Evolutionary conservation across 345 rosid genomes (phyloP), one percentile per base, ranked within the genome.

Genomic region (Noccaea caerulescens): DNA sequence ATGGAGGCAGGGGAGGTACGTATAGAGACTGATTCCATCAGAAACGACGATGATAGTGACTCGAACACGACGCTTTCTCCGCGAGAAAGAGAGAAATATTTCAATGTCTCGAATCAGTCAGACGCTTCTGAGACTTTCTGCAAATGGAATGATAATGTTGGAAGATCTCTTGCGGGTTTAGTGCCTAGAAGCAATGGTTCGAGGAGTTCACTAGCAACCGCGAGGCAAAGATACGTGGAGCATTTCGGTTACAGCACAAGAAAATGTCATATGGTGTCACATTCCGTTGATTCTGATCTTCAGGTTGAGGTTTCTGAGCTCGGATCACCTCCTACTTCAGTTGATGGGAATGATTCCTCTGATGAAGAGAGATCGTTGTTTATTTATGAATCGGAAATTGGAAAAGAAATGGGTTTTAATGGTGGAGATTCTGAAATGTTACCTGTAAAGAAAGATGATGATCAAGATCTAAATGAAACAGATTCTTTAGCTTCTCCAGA

Each of bases 251-350:
- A 66, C 76, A 58, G 49, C 6, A 60, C 72, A 23, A 61, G 51
- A n/a, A 70, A 71, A 27, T 64, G 82, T 76, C 98, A 83, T 79
- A 80, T 82, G 54, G 82, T 85, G 18, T 60, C 84, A 14, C 77
- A 78, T 57, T 94, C 99, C 5, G 75, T 88, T 53, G 98, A 93
- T 47, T 94, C 99, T 44, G 99, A 91, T 70, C 79, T 94, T 84
- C 98, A 91, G 62, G 97, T 94, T 51, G 99, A 91, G 80, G 86
- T 94, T 56, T 94, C 99, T 5, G 99, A 92, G 77, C 52, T 76
- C 1, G 86, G 96, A 33, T 91, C 99, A 37, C 96, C 92, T 42
- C 84, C 88, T 3, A 60, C 78, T 27, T 75, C 87, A 11, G 78
- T 68, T 16, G 92, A 90, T 79, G 89, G 80, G 47, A 56, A 84